These are phyloP conservation scores for Triticum monococcum DNA, from an alignment of 176 grass and related monocot genomes.

Conservation along the genomic window DNA sequence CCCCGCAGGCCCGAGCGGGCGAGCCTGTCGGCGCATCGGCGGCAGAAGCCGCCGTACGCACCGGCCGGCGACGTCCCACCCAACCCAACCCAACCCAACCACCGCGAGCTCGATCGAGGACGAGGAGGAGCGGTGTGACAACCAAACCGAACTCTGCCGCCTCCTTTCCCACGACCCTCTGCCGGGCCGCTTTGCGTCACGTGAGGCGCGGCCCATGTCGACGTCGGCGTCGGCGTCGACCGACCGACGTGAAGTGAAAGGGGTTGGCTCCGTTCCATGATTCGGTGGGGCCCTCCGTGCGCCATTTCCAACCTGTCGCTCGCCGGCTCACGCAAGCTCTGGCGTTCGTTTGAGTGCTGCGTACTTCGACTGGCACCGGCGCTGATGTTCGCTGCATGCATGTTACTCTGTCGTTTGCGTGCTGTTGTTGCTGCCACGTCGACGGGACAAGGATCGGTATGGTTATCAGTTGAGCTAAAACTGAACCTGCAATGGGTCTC, in stretches of 20 bases:
- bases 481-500: background rate
- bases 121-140: background rate
- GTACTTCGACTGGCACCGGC: background rate
- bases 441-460: too few species aligned
- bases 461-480: background rate
- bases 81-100: background rate
- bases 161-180: background rate
- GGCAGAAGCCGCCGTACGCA: background rate
- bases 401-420: too few species aligned
- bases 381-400: too few species aligned
- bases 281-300: background rate
- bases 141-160: background rate
- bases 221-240: background rate
- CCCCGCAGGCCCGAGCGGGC: too few species aligned
- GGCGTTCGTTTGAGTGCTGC: background rate
- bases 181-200: background rate
- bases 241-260: background rate
- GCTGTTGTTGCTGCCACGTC: too few species aligned
- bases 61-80: background rate
- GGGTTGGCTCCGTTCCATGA: background rate
- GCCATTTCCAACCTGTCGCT: background rate
- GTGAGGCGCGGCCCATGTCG: constrained; percentile 1
- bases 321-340: background rate
- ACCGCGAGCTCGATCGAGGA: background rate
- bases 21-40: constrained; percentile 44